Percentiles rank a stretch among this genome's conserved stretches.
Evolutionary conservation across 2,329 filamentous ascomycete species (phyloP).

Genomic region (Byssothecium circinans): DNA sequence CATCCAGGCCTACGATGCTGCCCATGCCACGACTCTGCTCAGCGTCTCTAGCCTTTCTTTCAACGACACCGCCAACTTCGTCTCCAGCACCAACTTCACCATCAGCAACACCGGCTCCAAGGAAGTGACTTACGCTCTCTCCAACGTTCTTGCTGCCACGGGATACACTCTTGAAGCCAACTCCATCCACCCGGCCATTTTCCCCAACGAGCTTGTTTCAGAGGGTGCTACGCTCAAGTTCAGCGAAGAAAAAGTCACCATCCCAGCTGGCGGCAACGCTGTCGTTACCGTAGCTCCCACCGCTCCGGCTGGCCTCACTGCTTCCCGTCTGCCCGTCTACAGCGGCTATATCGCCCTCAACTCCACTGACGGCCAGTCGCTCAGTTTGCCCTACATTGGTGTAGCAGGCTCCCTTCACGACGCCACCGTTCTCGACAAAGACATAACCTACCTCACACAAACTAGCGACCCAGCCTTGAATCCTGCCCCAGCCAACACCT

Average conservation of each 20-base stretch:
- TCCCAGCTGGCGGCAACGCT: constrained; percentile 15
- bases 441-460: constrained; percentile 3
- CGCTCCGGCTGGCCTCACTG: constrained; percentile 18
- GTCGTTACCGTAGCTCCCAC: constrained; percentile 11
- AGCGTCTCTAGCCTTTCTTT: constrained; percentile 13
- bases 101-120: constrained; percentile 12
- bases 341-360: constrained; percentile 13
- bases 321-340: constrained; percentile 13
- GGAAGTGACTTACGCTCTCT: constrained; percentile 8
- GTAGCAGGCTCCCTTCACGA: constrained; percentile 7
- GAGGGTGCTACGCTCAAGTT: constrained; percentile 19
- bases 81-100: constrained; percentile 19
- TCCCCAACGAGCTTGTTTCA: constrained; percentile 6
- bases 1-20: constrained; percentile 14
- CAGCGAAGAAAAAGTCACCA: constrained; percentile 18
- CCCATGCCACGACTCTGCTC: constrained; percentile 8
- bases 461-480: not conserved
- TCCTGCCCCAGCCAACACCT: constrained; percentile 1
- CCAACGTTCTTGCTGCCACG: constrained; percentile 7
- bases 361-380: constrained; percentile 3
- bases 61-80: constrained; percentile 21
- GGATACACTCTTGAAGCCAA: constrained; percentile 13
- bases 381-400: constrained; percentile 14
- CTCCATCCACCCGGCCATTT: constrained; percentile 13
- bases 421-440: constrained; percentile 5